phyloP scores from a whole-genome alignment of 768 basidiomycete genomes.

The Sistotremastrum suecicum region DNA sequence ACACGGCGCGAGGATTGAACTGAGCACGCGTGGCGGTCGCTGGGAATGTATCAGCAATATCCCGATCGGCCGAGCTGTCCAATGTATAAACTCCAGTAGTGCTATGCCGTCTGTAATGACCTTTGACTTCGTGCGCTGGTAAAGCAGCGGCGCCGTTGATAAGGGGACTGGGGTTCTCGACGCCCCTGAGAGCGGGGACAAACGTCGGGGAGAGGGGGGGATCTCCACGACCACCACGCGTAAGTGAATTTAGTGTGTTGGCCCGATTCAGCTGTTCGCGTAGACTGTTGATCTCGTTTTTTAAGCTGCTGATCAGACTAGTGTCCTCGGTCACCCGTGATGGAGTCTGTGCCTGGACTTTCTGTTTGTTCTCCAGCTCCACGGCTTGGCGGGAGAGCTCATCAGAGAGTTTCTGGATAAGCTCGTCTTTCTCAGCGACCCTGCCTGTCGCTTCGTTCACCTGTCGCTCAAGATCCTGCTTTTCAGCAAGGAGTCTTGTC shows the following conservation, averaged over 20 bases:
- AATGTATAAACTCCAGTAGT: conserved; percentile 67
- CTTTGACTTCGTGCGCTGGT: conserved; percentile 22
- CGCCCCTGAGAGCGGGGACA: conserved; percentile 53
- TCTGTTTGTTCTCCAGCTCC: conserved; percentile 67
- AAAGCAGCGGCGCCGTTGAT: conserved; percentile 20
- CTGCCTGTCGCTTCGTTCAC: conserved; percentile 66
- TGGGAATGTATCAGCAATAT: conserved; percentile 69
- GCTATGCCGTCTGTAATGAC: conserved; percentile 76
- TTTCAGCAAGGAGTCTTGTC: conserved; percentile 60
- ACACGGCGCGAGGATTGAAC: conserved; percentile 71
- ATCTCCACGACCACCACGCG: conserved; percentile 54
- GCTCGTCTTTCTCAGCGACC: conserved; percentile 69
- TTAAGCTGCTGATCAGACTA: conserved; percentile 76
- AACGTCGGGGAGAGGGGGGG: conserved; percentile 78
- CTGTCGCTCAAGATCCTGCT: conserved; percentile 65
- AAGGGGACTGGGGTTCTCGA: conserved; percentile 22
- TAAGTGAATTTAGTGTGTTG: conserved; percentile 83
- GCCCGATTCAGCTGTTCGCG: conserved; percentile 93
- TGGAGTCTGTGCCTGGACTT: conserved; percentile 48
- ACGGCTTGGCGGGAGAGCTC: conserved; percentile 61
- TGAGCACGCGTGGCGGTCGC: conserved; percentile 58
- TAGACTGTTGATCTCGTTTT: conserved; percentile 82
- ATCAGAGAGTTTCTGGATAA: conserved; percentile 67
- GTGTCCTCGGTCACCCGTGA: conserved; percentile 65
- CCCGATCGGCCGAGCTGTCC: conserved; percentile 46